Evolutionary conservation across 2,329 filamentous ascomycete genomes (phyloP).

Genomic region (Fusarium anthophilum): DNA sequence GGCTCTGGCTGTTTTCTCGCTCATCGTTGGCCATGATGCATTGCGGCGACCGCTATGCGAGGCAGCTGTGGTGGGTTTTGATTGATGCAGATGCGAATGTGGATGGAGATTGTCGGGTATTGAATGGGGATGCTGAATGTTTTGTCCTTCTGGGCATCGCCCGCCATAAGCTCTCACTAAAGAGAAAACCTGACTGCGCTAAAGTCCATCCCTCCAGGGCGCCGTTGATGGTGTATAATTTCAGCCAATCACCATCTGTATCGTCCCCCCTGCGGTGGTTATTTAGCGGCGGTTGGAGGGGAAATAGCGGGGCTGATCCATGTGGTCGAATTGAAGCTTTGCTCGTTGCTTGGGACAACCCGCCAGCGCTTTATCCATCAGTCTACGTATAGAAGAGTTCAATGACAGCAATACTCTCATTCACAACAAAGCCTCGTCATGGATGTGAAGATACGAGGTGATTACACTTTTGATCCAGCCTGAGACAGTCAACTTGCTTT

Average conservation of each 20-base stretch:
- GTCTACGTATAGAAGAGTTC: not conserved
- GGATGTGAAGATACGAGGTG: not conserved
- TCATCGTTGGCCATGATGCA: conserved; percentile 52
- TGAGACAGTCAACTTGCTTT: not conserved
- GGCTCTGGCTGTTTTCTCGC: conserved; percentile 35
- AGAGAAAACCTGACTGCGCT: conserved; percentile 26
- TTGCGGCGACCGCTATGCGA: conserved; percentile 38
- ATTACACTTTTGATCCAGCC: not conserved
- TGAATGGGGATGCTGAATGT: conserved; percentile 21
- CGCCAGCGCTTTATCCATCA: not conserved
- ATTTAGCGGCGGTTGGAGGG: conserved; percentile 22
- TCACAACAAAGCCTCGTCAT: not conserved
- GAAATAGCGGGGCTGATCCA: conserved; percentile 24
- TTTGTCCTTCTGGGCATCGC: conserved; percentile 16
- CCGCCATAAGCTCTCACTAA: conserved; percentile 23
- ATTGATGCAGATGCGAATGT: conserved; percentile 11
- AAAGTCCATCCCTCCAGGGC: not conserved
- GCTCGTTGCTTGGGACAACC: conserved; percentile 33
- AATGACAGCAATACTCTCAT: not conserved
- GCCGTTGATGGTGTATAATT: not conserved
- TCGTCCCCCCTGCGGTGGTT: not conserved
- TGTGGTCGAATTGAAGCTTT: not conserved
- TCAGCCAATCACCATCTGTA: not conserved
- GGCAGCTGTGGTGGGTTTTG: not conserved
- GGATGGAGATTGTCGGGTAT: conserved; percentile 27